phyloP scores from a whole-genome alignment of 306 rosid genomes.

The Prunus mume region DNA sequence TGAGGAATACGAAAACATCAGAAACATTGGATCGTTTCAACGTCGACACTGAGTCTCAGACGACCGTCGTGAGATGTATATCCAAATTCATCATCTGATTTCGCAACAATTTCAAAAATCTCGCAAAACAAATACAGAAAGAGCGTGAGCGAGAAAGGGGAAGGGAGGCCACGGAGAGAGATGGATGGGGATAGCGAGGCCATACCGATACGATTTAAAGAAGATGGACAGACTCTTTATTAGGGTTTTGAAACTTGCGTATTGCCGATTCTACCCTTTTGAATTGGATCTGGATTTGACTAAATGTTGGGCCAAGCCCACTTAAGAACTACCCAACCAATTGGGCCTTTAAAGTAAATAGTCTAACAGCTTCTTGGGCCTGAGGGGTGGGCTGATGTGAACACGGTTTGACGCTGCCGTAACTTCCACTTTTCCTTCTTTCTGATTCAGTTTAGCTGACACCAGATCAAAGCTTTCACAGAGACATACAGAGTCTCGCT shows the following conservation, averaged over 20 bases:
- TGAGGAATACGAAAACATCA: conserved; percentile 19
- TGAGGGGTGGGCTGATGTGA: not conserved
- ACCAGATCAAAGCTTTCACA: not conserved
- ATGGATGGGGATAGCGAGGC: no score
- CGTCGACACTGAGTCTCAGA: conserved; percentile 42
- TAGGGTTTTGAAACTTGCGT: conserved; percentile 9
- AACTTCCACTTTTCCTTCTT: not conserved
- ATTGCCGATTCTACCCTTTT: conserved; percentile 1
- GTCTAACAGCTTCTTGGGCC: not conserved
- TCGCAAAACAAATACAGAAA: fast-evolving
- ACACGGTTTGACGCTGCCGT: not conserved
- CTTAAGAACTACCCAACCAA: not conserved
- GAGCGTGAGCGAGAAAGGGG: no score
- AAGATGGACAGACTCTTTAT: not conserved
- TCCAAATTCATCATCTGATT: conserved; percentile 49
- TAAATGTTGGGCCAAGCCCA: not conserved
- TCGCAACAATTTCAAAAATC: no score
- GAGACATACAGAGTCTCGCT: not conserved
- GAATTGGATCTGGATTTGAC: not conserved
- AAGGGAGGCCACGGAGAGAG: not conserved
- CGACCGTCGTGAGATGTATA: conserved; percentile 63
- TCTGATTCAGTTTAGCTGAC: not conserved
- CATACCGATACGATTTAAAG: not conserved
- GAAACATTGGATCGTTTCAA: conserved; percentile 45
- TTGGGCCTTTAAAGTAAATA: no score